Conservation (phyloP, 352 stramenopile genomes). For the Thalassiosira livingstoniorum region DNA sequence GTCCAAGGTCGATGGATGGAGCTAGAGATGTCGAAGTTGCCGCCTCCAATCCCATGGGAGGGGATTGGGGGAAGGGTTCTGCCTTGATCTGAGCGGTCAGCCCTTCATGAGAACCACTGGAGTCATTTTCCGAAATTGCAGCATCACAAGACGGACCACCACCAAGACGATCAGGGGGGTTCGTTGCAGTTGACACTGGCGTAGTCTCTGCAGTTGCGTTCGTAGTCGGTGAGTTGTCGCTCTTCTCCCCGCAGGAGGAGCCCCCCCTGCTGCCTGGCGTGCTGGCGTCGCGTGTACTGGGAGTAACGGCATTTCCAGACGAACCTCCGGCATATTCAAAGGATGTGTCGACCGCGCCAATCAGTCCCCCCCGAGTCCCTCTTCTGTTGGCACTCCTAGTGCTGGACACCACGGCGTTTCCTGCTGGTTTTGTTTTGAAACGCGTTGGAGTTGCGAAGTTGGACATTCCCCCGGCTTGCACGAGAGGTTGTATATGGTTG, state of each 20-base stretch:
- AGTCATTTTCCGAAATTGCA: neutral
- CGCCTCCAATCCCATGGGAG: neutral
- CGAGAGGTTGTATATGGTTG: neutral
- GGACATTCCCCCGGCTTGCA: no score
- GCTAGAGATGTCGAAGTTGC: neutral
- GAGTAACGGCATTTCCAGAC: conserved; percentile 27
- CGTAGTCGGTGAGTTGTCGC: no score
- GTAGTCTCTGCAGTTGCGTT: neutral
- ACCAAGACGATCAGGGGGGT: neutral
- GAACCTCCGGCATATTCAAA: neutral
- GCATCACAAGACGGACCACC: neutral
- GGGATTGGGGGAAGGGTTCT: neutral
- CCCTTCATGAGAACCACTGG: neutral
- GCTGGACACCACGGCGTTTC: neutral
- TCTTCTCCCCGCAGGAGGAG: neutral
- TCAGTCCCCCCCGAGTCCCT: neutral
- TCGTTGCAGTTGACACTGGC: neutral
- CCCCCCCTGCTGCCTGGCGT: neutral
- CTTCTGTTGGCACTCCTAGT: neutral
- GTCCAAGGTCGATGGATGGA: conserved; percentile 19
- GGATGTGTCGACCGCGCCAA: neutral
- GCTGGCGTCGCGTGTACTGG: conserved; percentile 7
- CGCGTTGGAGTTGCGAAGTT: conserved; percentile 16
- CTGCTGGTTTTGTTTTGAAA: conserved; percentile 20
- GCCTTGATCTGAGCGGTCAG: neutral